Evolutionary conservation across 352 stramenopile genomes (phyloP), one percentile per base, ranked within the genome.

Genomic region (Phytopythium ostracodes): DNA sequence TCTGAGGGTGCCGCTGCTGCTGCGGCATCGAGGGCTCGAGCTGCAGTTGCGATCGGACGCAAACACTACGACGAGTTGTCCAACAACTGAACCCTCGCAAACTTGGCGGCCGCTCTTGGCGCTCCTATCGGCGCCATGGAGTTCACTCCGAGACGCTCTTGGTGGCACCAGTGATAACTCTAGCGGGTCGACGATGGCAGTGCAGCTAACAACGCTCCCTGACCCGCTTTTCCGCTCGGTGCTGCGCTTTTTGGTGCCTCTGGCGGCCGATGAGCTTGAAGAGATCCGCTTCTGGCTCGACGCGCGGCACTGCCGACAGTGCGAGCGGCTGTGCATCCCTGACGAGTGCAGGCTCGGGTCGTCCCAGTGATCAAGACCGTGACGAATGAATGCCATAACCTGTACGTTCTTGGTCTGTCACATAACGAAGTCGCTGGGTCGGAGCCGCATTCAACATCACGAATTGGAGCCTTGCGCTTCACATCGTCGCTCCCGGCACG

Each of bases 1-100:
- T 10, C 59, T 67, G 18, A 46, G 59, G 17, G 4, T 68, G 11
- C 43, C 64, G 24, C 65, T 72, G 44, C 55, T 71, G 49, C 55
- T 75, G 43, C 68, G 68, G 1, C 40, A 52, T 49, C 55, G 55
- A 60, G 55, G 38, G 14, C 20, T 59, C 20, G 14, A 59, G 25
- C 33, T 36, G 1, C 33, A 49, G 31, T 25, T 31, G 46, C 22
- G 22, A 14, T n/a, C 24, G 1, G 47, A 20, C 17, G 25, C 2
- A 9, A 2, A 0, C 24, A 7, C 6, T 42, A 2, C 29, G 2
- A 7, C 35, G 7, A 49, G 8, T 24, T 49, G n/a, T 2, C 11
- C 12, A 5, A 6, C 25, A 27, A 18, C 12, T 3, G 46, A 35
- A 2, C 17, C 25, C 1, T 31, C 47, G 9, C 20, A 27, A n/a